A percentile compares a stretch with the other conserved stretches of the same genome.
Conservation (phyloP, 164 flowering plant species). For the Magnolia officinalis region DNA sequence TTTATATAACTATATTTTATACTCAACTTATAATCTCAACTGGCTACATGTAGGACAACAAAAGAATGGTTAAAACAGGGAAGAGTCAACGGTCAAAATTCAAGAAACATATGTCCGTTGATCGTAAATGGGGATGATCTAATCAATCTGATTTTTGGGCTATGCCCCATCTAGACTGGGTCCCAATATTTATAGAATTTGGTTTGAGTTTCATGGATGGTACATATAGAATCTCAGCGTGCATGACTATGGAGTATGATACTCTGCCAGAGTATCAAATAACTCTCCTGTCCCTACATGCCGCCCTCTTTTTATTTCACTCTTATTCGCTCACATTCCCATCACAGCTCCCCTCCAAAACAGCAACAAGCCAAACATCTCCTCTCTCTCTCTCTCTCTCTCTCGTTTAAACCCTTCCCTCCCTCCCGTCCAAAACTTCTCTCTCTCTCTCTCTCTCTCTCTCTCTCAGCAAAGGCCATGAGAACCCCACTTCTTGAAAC, state of each 20-base stretch:
- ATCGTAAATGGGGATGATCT: not conserved
- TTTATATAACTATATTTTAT: no score
- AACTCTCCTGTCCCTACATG: not conserved
- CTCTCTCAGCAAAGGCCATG: not conserved
- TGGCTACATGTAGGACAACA: no score
- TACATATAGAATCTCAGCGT: not conserved
- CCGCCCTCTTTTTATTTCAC: not conserved
- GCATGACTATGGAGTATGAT: not conserved
- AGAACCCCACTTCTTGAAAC: slow-evolving; percentile 4
- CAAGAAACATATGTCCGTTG: no score
- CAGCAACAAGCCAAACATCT: not conserved
- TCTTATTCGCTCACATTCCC: not conserved
- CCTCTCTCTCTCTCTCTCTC: not conserved
- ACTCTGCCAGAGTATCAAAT: not conserved
- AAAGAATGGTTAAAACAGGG: no score
- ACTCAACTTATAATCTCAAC: no score
- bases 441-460: not conserved
- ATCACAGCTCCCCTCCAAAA: not conserved
- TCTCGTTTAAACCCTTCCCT: not conserved
- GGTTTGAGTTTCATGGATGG: not conserved
- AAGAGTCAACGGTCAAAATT: no score
- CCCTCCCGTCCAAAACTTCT: not conserved
- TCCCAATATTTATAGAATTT: not conserved
- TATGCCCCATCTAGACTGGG: no score
- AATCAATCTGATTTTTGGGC: not conserved